phyloP scores from a whole-genome alignment of 495 filamentous ascomycete genomes.

The Tuber aestivum region DNA sequence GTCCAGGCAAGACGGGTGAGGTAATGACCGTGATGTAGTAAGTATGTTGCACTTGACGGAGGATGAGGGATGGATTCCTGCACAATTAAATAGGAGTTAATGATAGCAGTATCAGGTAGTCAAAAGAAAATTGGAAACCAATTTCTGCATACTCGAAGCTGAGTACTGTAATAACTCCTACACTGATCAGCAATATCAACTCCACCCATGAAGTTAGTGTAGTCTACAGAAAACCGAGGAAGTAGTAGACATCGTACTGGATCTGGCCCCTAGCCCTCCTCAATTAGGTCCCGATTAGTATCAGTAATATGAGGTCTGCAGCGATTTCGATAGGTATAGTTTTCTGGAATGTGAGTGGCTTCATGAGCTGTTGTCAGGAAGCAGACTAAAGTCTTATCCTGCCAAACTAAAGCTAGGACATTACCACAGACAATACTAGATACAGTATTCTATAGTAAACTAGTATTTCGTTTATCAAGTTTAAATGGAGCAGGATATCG shows the following conservation, averaged over 20 bases:
- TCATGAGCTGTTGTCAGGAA: constrained; percentile 4
- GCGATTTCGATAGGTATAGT: constrained; percentile 19
- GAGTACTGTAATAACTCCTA: constrained; percentile 28
- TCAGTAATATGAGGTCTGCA: constrained; percentile 27
- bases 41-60: not conserved
- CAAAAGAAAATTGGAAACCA: constrained; percentile 37
- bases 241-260: not conserved
- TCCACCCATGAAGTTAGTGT: constrained; percentile 27
- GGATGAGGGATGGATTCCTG: not conserved
- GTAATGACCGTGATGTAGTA: not conserved
- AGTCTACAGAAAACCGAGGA: constrained; percentile 31
- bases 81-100: constrained; percentile 6
- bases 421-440: not conserved
- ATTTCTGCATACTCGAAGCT: constrained; percentile 18
- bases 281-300: not conserved
- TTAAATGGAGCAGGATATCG: not conserved
- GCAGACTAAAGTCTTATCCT: constrained; percentile 8
- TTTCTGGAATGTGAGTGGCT: constrained; percentile 5
- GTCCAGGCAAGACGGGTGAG: not conserved
- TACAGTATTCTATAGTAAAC: constrained; percentile 6
- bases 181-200: constrained; percentile 15
- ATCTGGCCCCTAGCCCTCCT: not conserved
- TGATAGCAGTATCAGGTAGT: constrained; percentile 33
- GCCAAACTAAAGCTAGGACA: constrained; percentile 5
- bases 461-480: constrained; percentile 10